Conservation (phyloP, 768 basidiomycete genomes). For the Termitomyces sp. region DNA sequence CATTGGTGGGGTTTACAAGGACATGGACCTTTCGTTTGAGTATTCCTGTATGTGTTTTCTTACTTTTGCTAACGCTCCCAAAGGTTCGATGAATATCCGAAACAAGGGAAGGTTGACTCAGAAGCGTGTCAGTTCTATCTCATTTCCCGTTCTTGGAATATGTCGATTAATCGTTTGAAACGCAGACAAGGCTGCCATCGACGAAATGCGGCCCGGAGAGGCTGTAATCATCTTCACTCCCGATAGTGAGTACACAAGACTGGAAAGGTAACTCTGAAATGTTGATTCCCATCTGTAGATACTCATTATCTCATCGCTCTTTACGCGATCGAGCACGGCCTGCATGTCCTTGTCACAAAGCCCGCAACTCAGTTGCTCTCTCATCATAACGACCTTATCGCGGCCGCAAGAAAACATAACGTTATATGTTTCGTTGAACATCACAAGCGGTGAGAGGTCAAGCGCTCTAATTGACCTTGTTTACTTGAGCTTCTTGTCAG, state of each 20-base stretch:
- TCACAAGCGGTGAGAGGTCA: conserved; percentile 66
- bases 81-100: conserved; percentile 81
- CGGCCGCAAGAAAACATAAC: conserved; percentile 73
- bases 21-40: conserved; percentile 79
- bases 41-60: background rate
- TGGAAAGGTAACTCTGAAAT: background rate
- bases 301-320: conserved; percentile 86
- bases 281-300: conserved; percentile 33
- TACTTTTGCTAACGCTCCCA: background rate
- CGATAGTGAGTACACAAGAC: conserved; percentile 55
- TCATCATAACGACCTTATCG: conserved; percentile 78
- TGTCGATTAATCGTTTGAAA: background rate
- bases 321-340: conserved; percentile 80
- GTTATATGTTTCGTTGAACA: conserved; percentile 94
- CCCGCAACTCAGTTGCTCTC: conserved; percentile 85
- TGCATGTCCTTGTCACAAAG: conserved; percentile 92
- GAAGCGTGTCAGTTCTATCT: conserved; percentile 69
- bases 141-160: background rate
- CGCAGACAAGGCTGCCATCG: conserved; percentile 81
- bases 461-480: background rate
- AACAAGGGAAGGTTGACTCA: conserved; percentile 63
- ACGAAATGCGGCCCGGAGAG: conserved; percentile 73
- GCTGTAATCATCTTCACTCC: conserved; percentile 95
- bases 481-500: conserved; percentile 29
- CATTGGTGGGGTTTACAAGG: conserved; percentile 81